Evolutionary conservation across 331 rosid genomes (phyloP).

Genomic region (Dryas integrifolia): DNA sequence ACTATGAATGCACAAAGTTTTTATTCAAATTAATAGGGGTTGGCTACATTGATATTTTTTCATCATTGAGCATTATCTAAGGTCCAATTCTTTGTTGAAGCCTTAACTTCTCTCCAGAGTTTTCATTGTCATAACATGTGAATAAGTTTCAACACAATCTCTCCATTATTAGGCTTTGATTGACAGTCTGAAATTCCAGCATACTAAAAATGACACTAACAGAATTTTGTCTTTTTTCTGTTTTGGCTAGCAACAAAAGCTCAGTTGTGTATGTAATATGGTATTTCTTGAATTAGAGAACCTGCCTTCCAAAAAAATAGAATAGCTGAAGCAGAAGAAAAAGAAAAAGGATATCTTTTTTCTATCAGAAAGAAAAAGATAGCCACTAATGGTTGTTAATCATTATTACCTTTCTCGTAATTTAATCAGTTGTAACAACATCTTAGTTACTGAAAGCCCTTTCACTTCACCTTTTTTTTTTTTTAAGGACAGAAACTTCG

Average conservation of each 20-base stretch:
- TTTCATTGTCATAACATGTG: background rate
- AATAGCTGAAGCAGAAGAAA: background rate
- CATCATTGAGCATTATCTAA: background rate
- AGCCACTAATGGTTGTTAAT: background rate
- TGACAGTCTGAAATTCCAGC: background rate
- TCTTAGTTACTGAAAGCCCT: background rate
- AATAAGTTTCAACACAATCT: background rate
- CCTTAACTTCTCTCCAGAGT: background rate
- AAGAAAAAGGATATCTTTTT: background rate
- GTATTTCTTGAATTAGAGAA: too few relatives aligned
- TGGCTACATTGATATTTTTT: background rate
- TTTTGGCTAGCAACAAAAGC: background rate
- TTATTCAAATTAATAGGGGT: background rate
- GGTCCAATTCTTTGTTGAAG: background rate
- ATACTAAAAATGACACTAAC: background rate
- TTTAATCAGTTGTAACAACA: background rate
- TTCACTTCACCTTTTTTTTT: background rate
- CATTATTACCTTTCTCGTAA: background rate
- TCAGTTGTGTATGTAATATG: background rate
- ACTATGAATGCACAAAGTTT: background rate
- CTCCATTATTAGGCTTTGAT: background rate
- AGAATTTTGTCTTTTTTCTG: background rate
- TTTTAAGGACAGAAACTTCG: background rate
- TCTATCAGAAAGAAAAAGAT: background rate
- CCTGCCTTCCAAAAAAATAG: too few relatives aligned